Percentiles rank a stretch among this genome's conserved stretches.
Evolutionary conservation across 768 basidiomycete species (phyloP).

Genomic region (Vararia minispora): DNA sequence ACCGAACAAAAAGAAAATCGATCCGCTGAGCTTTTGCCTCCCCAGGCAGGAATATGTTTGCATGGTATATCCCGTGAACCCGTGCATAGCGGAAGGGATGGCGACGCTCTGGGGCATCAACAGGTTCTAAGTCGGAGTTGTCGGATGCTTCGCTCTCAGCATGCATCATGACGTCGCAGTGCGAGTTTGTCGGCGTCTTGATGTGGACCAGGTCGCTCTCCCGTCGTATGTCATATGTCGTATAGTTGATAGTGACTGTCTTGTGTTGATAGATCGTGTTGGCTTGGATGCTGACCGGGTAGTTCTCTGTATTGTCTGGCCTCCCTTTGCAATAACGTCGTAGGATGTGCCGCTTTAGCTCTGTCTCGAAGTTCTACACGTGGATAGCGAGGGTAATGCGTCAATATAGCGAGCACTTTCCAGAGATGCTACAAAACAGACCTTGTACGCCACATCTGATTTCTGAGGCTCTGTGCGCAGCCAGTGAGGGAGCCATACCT

Average conservation of each 20-base stretch:
- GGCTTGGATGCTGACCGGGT: slow-evolving; percentile 6
- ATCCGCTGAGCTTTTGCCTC: background rate
- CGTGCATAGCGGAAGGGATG: slow-evolving; percentile 20
- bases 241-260: slow-evolving; percentile 14
- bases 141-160: slow-evolving; percentile 14
- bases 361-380: background rate
- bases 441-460: slow-evolving; percentile 11
- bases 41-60: background rate
- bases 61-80: slow-evolving; percentile 5
- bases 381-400: background rate
- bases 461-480: no score
- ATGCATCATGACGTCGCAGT: slow-evolving; percentile 16
- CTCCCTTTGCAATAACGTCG: no score
- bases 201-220: slow-evolving; percentile 14
- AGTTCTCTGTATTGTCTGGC: no score
- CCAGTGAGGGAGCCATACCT: no score
- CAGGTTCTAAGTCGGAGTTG: slow-evolving; percentile 9
- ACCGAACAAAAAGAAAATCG: slow-evolving; percentile 3
- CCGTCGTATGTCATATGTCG: slow-evolving; percentile 15
- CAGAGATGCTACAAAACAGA: slow-evolving; percentile 1
- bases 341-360: no score
- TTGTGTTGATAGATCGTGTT: slow-evolving; percentile 16
- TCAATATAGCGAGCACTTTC: no score
- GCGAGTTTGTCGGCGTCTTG: background rate
- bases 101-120: slow-evolving; percentile 6